Conservation (phyloP, 1,284 basidiomycete species). For the Chondrostereum purpureum region DNA sequence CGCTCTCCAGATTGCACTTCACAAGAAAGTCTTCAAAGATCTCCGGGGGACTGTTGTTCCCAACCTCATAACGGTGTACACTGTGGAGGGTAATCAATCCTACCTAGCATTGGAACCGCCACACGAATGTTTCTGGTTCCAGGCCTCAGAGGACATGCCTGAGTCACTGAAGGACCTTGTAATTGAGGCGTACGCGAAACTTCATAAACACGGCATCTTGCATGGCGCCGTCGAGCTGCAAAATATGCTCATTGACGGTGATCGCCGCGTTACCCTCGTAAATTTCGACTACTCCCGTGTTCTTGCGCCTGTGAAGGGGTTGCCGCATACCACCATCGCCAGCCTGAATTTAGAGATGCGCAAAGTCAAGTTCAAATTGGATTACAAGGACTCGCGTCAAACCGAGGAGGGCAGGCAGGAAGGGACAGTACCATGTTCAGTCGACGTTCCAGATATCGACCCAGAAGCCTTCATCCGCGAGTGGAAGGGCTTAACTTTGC, state of each 20-base stretch:
- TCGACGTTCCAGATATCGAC: not conserved
- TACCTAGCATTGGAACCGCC: slow-evolving; percentile 48
- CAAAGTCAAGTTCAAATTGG: slow-evolving; percentile 47
- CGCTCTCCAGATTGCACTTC: slow-evolving; percentile 26
- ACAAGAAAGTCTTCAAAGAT: slow-evolving; percentile 38
- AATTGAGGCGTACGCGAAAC: slow-evolving; percentile 39
- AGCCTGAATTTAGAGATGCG: slow-evolving; percentile 49
- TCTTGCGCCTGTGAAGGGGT: slow-evolving; percentile 20
- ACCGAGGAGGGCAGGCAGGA: slow-evolving; percentile 15
- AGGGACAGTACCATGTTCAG: not conserved
- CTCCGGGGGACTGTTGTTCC: slow-evolving; percentile 52
- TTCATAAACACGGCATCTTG: slow-evolving; percentile 44
- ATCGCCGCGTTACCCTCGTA: slow-evolving; percentile 48
- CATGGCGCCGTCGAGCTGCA: slow-evolving; percentile 45
- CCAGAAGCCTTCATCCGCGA: not conserved
- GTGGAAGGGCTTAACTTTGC: not conserved
- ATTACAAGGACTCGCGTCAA: slow-evolving; percentile 24
- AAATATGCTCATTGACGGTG: slow-evolving; percentile 52
- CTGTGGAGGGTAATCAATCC: slow-evolving; percentile 27
- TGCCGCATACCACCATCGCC: slow-evolving; percentile 26
- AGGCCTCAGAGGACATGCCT: slow-evolving; percentile 48
- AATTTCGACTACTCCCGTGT: slow-evolving; percentile 47
- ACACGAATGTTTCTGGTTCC: slow-evolving; percentile 48
- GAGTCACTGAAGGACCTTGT: slow-evolving; percentile 35
- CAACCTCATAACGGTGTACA: slow-evolving; percentile 43